Evolutionary conservation across 352 stramenopile species (phyloP).

Genomic region (Nothophytophthora sp.): DNA sequence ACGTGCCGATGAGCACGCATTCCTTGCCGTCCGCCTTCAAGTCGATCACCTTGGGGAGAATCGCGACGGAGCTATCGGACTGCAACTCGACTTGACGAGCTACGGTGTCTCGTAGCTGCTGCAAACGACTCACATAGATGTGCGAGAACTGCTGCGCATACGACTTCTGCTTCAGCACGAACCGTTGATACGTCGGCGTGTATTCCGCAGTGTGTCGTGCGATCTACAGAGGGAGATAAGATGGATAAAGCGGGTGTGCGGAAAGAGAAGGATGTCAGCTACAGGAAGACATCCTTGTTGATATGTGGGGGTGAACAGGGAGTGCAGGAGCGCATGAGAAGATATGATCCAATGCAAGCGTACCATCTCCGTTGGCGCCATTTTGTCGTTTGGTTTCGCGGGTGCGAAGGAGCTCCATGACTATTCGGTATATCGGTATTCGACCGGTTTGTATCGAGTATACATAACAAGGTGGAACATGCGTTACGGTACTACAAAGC

Average conservation of each 20-base stretch:
- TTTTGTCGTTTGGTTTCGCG: too few species aligned
- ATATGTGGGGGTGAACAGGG: background rate
- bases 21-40: conserved; percentile 63
- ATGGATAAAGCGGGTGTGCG: conserved; percentile 1
- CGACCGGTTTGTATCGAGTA: too few species aligned
- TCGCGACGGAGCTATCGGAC: conserved; percentile 13
- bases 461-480: too few species aligned
- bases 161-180: conserved; percentile 83
- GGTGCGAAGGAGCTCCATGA: too few species aligned
- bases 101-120: conserved; percentile 66
- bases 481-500: too few species aligned
- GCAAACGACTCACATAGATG: conserved; percentile 88
- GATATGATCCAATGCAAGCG: too few species aligned
- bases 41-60: conserved; percentile 80
- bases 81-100: conserved; percentile 39
- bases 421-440: too few species aligned
- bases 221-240: conserved; percentile 24
- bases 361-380: conserved; percentile 29
- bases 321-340: background rate
- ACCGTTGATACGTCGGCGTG: conserved; percentile 52
- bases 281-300: background rate
- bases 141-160: conserved; percentile 91
- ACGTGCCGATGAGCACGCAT: conserved; percentile 79
- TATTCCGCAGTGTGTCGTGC: conserved; percentile 42
- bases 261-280: conserved; percentile 12